Evolutionary conservation across 2,329 filamentous ascomycete species (phyloP).

Genomic region (Byssothecium circinans): DNA sequence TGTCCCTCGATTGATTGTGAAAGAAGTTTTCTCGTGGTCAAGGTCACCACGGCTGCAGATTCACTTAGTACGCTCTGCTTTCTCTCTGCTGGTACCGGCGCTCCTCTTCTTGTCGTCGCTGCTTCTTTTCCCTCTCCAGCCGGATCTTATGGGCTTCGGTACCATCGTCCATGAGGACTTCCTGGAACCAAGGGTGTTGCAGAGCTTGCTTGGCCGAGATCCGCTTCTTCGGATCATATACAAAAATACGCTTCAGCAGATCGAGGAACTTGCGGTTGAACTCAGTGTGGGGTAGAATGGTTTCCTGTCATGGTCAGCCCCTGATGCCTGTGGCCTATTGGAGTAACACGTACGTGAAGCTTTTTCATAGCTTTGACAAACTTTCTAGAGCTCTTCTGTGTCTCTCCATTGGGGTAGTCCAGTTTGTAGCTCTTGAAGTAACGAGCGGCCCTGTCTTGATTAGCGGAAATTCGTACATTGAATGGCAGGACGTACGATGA

Average conservation of each 20-base stretch:
- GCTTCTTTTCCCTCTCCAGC: conserved; percentile 46
- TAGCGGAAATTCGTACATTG: conserved; percentile 22
- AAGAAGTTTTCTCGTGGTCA: not conserved
- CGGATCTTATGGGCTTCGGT: conserved; percentile 65
- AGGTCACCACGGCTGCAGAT: conserved; percentile 2
- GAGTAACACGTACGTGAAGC: conserved; percentile 52
- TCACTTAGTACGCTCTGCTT: conserved; percentile 20
- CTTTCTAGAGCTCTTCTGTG: conserved; percentile 64
- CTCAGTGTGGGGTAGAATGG: conserved; percentile 60
- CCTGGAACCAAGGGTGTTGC: conserved; percentile 68
- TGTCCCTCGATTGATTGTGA: not conserved
- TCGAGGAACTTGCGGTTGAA: conserved; percentile 68
- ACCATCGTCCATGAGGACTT: conserved; percentile 65
- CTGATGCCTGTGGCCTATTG: too few relatives aligned
- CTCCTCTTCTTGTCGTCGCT: conserved; percentile 35
- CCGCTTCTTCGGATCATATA: conserved; percentile 66
- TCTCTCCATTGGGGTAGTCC: conserved; percentile 65
- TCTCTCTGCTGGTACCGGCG: conserved; percentile 30
- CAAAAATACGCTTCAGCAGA: conserved; percentile 63
- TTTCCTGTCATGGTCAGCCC: conserved; percentile 52
- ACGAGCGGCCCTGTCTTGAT: conserved; percentile 40
- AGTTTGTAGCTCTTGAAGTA: conserved; percentile 61
- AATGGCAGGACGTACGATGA: conserved; percentile 53
- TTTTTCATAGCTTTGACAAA: conserved; percentile 71
- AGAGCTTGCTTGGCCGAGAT: conserved; percentile 67